Evolutionary conservation across 306 rosid genomes (phyloP), one percentile per base, ranked within the genome.

Genomic region (Abrus pulchellus): DNA sequence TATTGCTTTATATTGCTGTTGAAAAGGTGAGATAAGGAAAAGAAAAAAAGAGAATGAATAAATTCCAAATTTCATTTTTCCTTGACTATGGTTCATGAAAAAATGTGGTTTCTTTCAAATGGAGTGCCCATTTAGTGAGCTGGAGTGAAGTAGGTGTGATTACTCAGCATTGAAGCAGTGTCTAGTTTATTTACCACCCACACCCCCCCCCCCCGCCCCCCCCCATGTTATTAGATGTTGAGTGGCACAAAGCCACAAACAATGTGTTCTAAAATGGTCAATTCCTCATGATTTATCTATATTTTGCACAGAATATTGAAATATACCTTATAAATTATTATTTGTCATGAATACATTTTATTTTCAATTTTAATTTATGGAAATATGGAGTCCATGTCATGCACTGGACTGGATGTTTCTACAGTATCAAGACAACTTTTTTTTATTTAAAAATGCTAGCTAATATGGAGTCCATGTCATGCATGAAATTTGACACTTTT

Each of bases 1-100:
- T 79, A 71, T 64, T 80, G 65, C 53, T 30, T 48, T 63, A 13
- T 74, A 10, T 54, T 72, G 63, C 80, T 32, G n/a, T 67, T 81
- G 66, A 38, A 62, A 29, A 55, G 72, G 36, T 48, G 27, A 54
- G 20, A 20, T 20, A 30, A 48, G 56, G 7, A 65, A 43, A 11
- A 57, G 40, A 10, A 73, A 60, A 57, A 52, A 66, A 20, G 20
- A 20, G 20, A 20, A 20, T 20, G 20, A 20, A 20, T 20, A 74
- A 54, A 55, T 48, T 29, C 65, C 54, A 48, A 61, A 29, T 38
- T 9, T 76, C 13, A 48, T 9, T 68, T n/a, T 63, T 73, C 40
- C 20, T 40, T 20, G 72, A 60, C 54, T 60, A 32, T 8, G 7
- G 12, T 60, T 60, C 27, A 20, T 48, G 52, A 73, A 34, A 20